phyloP scores from a whole-genome alignment of 2,329 filamentous ascomycete species.

The Ophiostoma quercus region DNA sequence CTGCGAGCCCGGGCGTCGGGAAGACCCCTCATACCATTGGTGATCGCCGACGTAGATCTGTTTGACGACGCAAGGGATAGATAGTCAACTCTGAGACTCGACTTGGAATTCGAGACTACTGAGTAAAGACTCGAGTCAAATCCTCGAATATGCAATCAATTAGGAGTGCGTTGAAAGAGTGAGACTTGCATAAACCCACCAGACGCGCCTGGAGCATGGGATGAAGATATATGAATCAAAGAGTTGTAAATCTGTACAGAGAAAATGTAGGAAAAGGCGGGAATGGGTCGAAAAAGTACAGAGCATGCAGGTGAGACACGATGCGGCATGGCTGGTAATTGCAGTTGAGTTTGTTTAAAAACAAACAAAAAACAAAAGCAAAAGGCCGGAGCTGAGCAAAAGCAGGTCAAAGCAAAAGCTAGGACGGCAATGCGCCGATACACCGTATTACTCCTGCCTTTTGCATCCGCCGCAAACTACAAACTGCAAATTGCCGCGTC shows the following conservation, averaged over 20 bases:
- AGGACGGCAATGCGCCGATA: neutral
- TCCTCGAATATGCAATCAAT: neutral
- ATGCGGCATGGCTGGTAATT: neutral
- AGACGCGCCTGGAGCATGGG: neutral
- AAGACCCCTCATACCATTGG: neutral
- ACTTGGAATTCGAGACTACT: neutral
- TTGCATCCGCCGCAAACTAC: neutral
- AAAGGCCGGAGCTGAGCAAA: neutral
- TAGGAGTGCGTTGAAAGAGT: conserved; percentile 10
- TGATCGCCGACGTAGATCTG: neutral
- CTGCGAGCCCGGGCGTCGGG: neutral
- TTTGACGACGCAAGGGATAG: conserved; percentile 1
- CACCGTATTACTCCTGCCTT: neutral
- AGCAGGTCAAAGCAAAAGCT: neutral
- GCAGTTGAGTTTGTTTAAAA: neutral
- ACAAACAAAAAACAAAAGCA: no score
- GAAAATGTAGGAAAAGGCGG: no score
- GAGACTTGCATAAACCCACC: conserved; percentile 4
- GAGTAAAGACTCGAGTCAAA: neutral
- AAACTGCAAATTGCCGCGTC: no score
- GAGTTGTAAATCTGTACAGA: neutral
- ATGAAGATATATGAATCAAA: neutral
- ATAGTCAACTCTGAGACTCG: neutral
- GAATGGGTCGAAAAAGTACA: neutral
- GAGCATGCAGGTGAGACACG: conserved; percentile 7